Conservation (phyloP, 176 grass and related monocot species). For the Aegilops speltoides region DNA sequence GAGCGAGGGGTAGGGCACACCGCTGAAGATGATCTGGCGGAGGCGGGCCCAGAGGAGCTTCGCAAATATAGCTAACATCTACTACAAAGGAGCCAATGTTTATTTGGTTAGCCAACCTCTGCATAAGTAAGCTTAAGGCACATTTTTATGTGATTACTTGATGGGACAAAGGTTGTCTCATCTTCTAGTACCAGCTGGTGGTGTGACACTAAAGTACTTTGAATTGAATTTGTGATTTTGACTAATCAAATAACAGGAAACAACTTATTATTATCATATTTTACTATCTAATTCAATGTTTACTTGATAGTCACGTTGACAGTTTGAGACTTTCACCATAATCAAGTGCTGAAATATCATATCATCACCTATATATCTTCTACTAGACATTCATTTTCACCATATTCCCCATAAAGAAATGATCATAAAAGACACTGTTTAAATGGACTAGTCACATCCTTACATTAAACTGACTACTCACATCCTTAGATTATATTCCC, state of each 20-base stretch:
- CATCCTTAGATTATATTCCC: too few species aligned
- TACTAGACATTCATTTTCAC: too few species aligned
- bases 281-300: too few species aligned
- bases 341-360: not conserved
- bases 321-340: not conserved
- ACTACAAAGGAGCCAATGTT: constrained; percentile 38
- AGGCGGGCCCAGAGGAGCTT: not conserved
- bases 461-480: too few species aligned
- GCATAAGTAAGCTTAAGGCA: constrained; percentile 12
- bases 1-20: not conserved
- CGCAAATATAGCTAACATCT: not conserved
- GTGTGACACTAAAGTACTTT: constrained; percentile 22
- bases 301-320: not conserved
- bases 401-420: not conserved
- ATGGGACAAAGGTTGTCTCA: constrained; percentile 29
- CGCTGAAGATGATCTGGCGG: not conserved
- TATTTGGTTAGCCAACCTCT: constrained; percentile 41
- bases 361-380: too few species aligned
- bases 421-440: not conserved
- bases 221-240: not conserved
- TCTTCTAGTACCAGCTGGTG: constrained; percentile 17
- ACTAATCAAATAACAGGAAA: not conserved
- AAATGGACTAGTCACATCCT: constrained; percentile 19
- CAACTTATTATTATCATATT: not conserved
- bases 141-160: constrained; percentile 31